Evolutionary conservation across 768 basidiomycete species (phyloP).

Genomic region (Tricholomella constricta): DNA sequence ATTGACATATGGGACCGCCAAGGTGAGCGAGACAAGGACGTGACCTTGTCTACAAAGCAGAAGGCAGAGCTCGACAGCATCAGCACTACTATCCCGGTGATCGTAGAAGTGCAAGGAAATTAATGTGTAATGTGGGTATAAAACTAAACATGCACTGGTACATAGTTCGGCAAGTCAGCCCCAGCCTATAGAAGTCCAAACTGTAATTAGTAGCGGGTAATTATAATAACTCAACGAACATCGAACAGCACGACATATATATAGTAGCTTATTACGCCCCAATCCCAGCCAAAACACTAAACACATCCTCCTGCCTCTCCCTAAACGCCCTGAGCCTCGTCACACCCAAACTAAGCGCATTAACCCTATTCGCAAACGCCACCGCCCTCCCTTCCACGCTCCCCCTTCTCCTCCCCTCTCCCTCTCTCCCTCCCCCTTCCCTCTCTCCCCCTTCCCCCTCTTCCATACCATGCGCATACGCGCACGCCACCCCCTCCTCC

Average conservation of each 20-base stretch:
- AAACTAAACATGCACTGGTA: too few species aligned
- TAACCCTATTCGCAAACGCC: slow-evolving; percentile 76
- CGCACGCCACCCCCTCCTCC: slow-evolving; percentile 57
- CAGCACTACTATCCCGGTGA: slow-evolving; percentile 11
- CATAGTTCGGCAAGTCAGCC: too few species aligned
- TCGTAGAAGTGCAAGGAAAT: slow-evolving; percentile 15
- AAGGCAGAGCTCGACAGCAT: slow-evolving; percentile 15
- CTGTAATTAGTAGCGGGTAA: too few species aligned
- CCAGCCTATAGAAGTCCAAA: too few species aligned
- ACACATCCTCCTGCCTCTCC: slow-evolving; percentile 70
- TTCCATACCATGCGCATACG: too few species aligned
- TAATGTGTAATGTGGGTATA: too few species aligned
- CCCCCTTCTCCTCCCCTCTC: slow-evolving; percentile 37
- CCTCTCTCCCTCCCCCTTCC: slow-evolving; percentile 26
- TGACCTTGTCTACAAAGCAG: slow-evolving; percentile 16
- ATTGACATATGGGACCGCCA: slow-evolving; percentile 19
- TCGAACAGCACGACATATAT: too few species aligned
- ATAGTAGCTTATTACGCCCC: too few species aligned
- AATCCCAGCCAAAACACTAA: slow-evolving; percentile 62
- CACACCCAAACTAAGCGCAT: slow-evolving; percentile 70
- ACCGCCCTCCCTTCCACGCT: slow-evolving; percentile 68
- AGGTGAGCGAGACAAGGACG: slow-evolving; percentile 17
- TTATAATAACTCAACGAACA: too few species aligned
- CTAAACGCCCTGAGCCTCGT: slow-evolving; percentile 71
- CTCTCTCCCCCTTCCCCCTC: slow-evolving; percentile 21